Percentiles rank a stretch among this genome's conserved stretches.
Conservation (phyloP, 2,329 filamentous ascomycete genomes). For the Hymenoscyphus occultus region DNA sequence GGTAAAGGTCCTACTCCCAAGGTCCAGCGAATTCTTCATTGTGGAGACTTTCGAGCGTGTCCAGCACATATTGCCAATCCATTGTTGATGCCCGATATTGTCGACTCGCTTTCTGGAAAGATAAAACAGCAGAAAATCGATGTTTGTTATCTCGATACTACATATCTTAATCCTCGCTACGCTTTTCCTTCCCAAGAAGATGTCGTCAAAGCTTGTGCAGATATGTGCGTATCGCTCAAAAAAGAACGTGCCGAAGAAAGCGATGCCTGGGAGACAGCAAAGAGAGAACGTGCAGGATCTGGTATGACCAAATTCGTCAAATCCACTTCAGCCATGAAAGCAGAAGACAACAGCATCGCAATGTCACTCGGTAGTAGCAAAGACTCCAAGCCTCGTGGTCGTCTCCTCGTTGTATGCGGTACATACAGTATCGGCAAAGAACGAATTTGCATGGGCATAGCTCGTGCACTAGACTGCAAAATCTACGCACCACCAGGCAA, state of each 20-base stretch:
- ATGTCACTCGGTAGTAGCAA: slow-evolving; percentile 31
- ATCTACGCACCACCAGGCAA: slow-evolving; percentile 86
- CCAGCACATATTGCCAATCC: slow-evolving; percentile 80
- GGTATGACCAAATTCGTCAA: slow-evolving; percentile 62
- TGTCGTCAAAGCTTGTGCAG: slow-evolving; percentile 82
- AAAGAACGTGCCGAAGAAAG: slow-evolving; percentile 58
- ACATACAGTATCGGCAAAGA: slow-evolving; percentile 99
- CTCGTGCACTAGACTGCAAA: slow-evolving; percentile 77
- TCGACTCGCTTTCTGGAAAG: slow-evolving; percentile 69
- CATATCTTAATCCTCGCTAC: slow-evolving; percentile 93
- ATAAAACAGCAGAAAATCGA: slow-evolving; percentile 82
- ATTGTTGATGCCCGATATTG: slow-evolving; percentile 69
- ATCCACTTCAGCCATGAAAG: slow-evolving; percentile 35
- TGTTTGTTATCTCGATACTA: slow-evolving; percentile 94
- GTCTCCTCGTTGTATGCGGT: slow-evolving; percentile 86
- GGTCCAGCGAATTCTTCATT: slow-evolving; percentile 82
- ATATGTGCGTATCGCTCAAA: slow-evolving; percentile 77
- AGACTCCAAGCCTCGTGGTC: slow-evolving; percentile 48
- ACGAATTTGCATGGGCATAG: slow-evolving; percentile 89
- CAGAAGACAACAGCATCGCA: slow-evolving; percentile 29
- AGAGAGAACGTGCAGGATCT: slow-evolving; percentile 50
- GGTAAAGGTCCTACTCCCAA: slow-evolving; percentile 58
- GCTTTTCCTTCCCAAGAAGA: slow-evolving; percentile 86
- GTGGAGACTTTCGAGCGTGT: slow-evolving; percentile 92
- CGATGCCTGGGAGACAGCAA: slow-evolving; percentile 56